A percentile compares a stretch with the other conserved stretches of the same genome.
Evolutionary conservation across 2,329 filamentous ascomycete species (phyloP).

Genomic region (Thielaviopsis musarum): DNA sequence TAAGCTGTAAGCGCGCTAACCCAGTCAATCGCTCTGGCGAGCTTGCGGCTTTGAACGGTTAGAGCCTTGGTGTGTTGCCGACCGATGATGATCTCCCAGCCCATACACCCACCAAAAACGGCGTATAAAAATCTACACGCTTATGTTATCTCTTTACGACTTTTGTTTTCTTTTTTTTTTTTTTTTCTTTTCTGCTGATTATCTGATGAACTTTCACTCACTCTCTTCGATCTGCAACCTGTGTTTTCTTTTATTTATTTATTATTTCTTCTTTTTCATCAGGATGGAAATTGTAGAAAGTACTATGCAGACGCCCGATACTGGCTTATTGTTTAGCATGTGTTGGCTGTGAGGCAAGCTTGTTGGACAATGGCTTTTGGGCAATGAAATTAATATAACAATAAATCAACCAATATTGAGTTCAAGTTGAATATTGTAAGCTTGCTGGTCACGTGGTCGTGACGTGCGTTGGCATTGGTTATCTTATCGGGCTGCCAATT

Average conservation of each 20-base stretch:
- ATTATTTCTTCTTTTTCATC: not conserved
- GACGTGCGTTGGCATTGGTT: no score
- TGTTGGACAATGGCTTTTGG: no score
- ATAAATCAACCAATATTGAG: no score
- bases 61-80: not conserved
- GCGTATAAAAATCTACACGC: not conserved
- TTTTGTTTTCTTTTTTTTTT: not conserved
- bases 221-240: not conserved
- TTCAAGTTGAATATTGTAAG: no score
- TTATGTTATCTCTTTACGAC: not conserved
- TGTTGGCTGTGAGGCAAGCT: no score
- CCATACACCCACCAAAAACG: not conserved
- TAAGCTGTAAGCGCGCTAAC: conserved; percentile 51
- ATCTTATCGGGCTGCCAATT: no score
- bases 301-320: not conserved
- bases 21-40: conserved; percentile 12
- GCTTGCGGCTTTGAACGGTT: conserved; percentile 1
- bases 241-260: conserved; percentile 1
- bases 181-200: not conserved
- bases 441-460: no score
- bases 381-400: no score
- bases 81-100: not conserved
- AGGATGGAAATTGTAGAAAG: not conserved
- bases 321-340: no score
- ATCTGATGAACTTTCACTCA: not conserved